Evolutionary conservation across 805 yeast species (phyloP).

Genomic region (Pichia paraexigua): DNA sequence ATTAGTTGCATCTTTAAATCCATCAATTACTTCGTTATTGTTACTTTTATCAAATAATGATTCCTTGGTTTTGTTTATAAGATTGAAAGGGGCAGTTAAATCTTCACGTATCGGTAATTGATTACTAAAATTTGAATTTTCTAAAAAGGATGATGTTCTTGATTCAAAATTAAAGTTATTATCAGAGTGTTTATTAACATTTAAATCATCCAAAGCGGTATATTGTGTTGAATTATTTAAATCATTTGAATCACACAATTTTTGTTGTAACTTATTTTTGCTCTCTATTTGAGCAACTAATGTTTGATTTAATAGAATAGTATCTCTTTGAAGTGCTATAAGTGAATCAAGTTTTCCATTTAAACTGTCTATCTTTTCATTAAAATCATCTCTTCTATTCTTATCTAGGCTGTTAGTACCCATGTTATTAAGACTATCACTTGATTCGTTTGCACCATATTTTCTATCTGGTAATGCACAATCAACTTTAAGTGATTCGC

Average conservation of each 20-base stretch:
- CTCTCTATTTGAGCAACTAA: background rate
- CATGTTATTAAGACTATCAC: background rate
- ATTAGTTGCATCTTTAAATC: constrained; percentile 30
- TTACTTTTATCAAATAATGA: constrained; percentile 13
- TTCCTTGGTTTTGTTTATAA: constrained; percentile 26
- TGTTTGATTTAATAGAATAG: background rate
- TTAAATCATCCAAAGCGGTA: background rate
- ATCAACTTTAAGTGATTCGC: constrained; percentile 37
- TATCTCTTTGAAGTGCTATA: background rate
- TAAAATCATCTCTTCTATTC: background rate
- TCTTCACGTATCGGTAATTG: constrained; percentile 11
- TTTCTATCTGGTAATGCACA: constrained; percentile 37
- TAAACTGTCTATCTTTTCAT: background rate
- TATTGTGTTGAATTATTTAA: background rate
- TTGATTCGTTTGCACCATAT: background rate
- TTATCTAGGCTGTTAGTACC: background rate
- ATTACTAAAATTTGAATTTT: background rate
- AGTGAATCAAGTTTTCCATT: background rate
- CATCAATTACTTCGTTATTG: constrained; percentile 17
- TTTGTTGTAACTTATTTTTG: background rate
- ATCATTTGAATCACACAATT: background rate
- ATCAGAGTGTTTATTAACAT: background rate
- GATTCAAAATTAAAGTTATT: background rate
- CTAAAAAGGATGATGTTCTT: background rate
- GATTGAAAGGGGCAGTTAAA: constrained; percentile 24